These are phyloP conservation scores for Xylariaceae sp. DNA, from an alignment of 2,329 filamentous ascomycete species.

Conservation along the genomic window DNA sequence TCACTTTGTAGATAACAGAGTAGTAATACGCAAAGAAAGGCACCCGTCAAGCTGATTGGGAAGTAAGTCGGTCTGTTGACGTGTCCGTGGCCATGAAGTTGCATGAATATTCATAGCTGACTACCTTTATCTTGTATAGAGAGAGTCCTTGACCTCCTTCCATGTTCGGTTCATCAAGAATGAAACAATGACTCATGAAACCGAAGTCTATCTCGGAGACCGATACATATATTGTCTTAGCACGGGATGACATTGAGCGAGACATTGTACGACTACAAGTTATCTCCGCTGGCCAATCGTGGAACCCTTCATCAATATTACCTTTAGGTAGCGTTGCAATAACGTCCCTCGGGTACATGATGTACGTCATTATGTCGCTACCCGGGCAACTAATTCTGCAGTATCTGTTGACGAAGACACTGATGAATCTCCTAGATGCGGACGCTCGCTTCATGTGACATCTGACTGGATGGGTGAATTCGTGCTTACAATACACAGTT, in stretches of 20 bases:
- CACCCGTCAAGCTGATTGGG: background rate
- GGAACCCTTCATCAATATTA: constrained; percentile 6
- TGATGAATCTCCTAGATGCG: constrained; percentile 12
- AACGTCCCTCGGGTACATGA: constrained; percentile 1
- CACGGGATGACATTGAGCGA: constrained; percentile 7
- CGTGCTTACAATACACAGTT: background rate
- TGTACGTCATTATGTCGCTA: constrained; percentile 18
- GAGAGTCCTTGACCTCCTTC: background rate
- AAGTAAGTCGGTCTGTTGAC: background rate
- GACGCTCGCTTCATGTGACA: background rate
- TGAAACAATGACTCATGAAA: constrained; percentile 13
- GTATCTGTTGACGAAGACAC: constrained; percentile 3
- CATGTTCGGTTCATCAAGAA: background rate
- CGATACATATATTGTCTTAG: constrained; percentile 9
- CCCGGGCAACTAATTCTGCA: constrained; percentile 15
- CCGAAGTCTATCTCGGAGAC: constrained; percentile 18
- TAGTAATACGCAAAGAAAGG: too few relatives aligned
- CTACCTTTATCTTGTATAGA: background rate
- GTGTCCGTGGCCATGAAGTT: background rate
- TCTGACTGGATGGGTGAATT: constrained; percentile 8
- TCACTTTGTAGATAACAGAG: background rate
- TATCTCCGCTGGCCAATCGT: constrained; percentile 14
- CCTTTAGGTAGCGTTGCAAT: constrained; percentile 11
- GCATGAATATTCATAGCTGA: background rate
- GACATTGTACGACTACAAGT: constrained; percentile 2